phyloP scores from a whole-genome alignment of 306 rosid genomes.

The Astragalus membranaceus region DNA sequence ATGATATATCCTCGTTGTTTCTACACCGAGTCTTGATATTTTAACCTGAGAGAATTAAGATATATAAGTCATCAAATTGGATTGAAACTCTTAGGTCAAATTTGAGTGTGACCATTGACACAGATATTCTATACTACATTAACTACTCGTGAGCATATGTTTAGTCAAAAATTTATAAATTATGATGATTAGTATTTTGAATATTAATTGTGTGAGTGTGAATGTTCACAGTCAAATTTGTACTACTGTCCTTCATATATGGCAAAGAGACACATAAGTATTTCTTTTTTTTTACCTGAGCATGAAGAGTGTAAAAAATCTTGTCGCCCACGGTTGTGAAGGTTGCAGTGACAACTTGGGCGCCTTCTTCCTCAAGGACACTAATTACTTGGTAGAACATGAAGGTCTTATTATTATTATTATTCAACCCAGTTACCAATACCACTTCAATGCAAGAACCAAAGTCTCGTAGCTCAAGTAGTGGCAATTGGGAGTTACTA shows the following conservation, averaged over 20 bases:
- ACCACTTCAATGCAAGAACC: constrained; percentile 47
- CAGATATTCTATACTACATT: too few relatives aligned
- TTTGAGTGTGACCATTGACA: too few relatives aligned
- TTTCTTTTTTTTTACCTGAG: too few relatives aligned
- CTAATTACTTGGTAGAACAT: constrained; percentile 45
- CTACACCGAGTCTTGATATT: constrained; percentile 59
- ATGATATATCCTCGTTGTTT: constrained; percentile 43
- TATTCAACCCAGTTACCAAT: constrained; percentile 41
- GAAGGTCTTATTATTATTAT: constrained; percentile 42
- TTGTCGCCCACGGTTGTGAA: constrained; percentile 36
- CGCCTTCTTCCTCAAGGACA: constrained; percentile 67
- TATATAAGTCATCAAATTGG: not conserved
- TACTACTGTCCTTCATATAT: too few relatives aligned
- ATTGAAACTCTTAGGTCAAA: not conserved
- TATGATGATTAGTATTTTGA: too few relatives aligned
- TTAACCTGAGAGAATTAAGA: constrained; percentile 33
- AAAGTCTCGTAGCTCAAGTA: constrained; percentile 44
- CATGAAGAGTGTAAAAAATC: constrained; percentile 48
- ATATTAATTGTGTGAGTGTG: too few relatives aligned
- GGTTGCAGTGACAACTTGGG: constrained; percentile 53
- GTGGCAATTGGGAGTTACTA: constrained; percentile 19
- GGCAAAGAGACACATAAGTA: too few relatives aligned
- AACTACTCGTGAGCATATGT: too few relatives aligned
- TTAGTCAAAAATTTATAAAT: too few relatives aligned
- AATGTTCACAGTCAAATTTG: too few relatives aligned